Evolutionary conservation across 305 asterid species (phyloP), one percentile per base, ranked within the genome.

Genomic region (Rubia balearica): DNA sequence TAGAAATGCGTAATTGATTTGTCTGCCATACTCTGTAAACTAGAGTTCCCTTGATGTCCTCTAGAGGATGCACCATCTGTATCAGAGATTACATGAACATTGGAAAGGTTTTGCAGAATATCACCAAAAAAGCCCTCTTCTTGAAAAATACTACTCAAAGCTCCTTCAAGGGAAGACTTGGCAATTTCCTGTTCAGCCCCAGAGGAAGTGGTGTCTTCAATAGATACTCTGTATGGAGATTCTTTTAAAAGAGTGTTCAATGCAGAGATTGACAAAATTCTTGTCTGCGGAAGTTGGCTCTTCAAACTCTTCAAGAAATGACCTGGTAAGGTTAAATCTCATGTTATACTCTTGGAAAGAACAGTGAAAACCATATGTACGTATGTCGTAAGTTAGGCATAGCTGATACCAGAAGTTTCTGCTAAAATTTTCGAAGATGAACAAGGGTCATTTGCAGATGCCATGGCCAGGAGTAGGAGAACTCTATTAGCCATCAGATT

Each of bases 211-310:
- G 82, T 68, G 69, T 75, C 83, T 60, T 80, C 92, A 65, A 81
- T 82, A 33, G 96, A 78, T 70, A 79, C 76, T 80, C 86, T 95
- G 84, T 92, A 89, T 51, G 99, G 98, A 41, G 99, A 95, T 83
- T 95, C 98, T 81, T 95, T 92, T 78, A 95, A 84, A 75, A 95
- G 90, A 19, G 91, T 90, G 80, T 95, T 95, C 70, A 95, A 88
- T 80, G 98, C 99, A 68, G 99, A 92, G 82, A 95, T 95, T 16
- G 99, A 98, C 71, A 95, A 87, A 80, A 95, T 92, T 83, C 99
- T 85, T 42, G 99, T 92, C 89, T 95, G 99, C 40, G 99, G 99
- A 69, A 95, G 96, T 80, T 88, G 96, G 76, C 99, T 95, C 87
- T 87, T 95, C 82, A 95, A 87, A 87, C 82, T 95, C 90, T 88